Conservation (phyloP, 2,329 filamentous ascomycete species). For the Stromatinia cepivora region DNA sequence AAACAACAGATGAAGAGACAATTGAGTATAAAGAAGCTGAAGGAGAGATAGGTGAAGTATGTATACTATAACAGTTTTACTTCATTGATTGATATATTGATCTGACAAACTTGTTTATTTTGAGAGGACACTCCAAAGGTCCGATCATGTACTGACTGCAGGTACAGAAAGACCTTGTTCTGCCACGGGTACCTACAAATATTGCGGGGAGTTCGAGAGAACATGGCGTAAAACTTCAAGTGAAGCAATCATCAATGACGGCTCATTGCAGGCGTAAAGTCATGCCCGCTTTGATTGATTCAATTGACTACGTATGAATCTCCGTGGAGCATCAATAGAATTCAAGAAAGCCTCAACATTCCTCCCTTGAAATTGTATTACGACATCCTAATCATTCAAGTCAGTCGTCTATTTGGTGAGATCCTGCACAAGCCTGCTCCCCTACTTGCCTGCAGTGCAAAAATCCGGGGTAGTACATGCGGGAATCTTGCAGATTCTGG, state of each 20-base stretch:
- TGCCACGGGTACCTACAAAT: conserved; percentile 9
- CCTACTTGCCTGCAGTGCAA: conserved; percentile 20
- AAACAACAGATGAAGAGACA: background rate
- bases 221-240: conserved; percentile 21
- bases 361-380: conserved; percentile 1
- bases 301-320: conserved; percentile 9
- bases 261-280: conserved; percentile 20
- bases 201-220: conserved; percentile 6
- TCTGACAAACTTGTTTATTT: background rate
- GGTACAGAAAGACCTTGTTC: conserved; percentile 3
- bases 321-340: conserved; percentile 4
- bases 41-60: background rate
- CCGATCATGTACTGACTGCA: conserved; percentile 14
- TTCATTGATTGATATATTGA: background rate
- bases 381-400: background rate
- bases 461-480: conserved; percentile 25
- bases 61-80: background rate
- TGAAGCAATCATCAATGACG: conserved; percentile 22
- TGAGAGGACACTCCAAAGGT: background rate
- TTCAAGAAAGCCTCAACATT: conserved; percentile 6
- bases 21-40: background rate
- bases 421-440: conserved; percentile 28
- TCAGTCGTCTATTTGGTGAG: conserved; percentile 24
- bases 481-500: conserved; percentile 27
- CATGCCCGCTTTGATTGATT: conserved; percentile 12